phyloP scores from a whole-genome alignment of 1,139 yeast species.

The Pichia sp. region DNA sequence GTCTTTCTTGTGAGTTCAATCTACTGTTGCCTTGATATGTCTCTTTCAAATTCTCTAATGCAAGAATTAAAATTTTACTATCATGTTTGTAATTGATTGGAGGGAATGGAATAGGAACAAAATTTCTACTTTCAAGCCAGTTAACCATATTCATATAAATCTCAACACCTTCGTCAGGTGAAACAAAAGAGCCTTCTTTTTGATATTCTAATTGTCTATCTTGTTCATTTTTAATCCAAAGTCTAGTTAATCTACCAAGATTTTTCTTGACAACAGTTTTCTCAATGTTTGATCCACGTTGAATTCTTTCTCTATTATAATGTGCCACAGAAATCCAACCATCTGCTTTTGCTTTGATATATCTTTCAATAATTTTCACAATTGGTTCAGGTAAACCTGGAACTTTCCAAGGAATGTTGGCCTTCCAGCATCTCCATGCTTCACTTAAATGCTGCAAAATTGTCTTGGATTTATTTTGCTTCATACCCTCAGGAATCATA shows the following conservation, averaged over 20 bases:
- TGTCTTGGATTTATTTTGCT: slow-evolving; percentile 79
- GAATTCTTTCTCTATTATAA: slow-evolving; percentile 81
- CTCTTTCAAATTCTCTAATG: slow-evolving; percentile 83
- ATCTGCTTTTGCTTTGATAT: slow-evolving; percentile 91
- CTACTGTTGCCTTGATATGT: slow-evolving; percentile 77
- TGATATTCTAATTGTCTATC: slow-evolving; percentile 76
- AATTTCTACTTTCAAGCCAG: slow-evolving; percentile 85
- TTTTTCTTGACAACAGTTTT: slow-evolving; percentile 92
- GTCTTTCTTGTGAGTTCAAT: slow-evolving; percentile 80
- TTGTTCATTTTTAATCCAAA: slow-evolving; percentile 92
- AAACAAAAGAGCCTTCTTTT: slow-evolving; percentile 79
- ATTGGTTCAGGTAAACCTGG: slow-evolving; percentile 94
- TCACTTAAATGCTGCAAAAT: slow-evolving; percentile 91
- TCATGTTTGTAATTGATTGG: slow-evolving; percentile 90
- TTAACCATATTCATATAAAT: slow-evolving; percentile 82
- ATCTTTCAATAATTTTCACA: slow-evolving; percentile 77
- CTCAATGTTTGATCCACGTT: slow-evolving; percentile 84
- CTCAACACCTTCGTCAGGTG: slow-evolving; percentile 84
- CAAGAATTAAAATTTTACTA: slow-evolving; percentile 80
- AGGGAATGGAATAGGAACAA: slow-evolving; percentile 89
- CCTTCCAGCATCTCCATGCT: slow-evolving; percentile 99
- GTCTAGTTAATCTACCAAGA: slow-evolving; percentile 80
- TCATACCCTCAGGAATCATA: slow-evolving; percentile 93
- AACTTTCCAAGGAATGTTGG: slow-evolving; percentile 96
- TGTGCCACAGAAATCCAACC: slow-evolving; percentile 96